Conservation (phyloP, 495 filamentous ascomycete species). For the Trichoderma gamsii region DNA sequence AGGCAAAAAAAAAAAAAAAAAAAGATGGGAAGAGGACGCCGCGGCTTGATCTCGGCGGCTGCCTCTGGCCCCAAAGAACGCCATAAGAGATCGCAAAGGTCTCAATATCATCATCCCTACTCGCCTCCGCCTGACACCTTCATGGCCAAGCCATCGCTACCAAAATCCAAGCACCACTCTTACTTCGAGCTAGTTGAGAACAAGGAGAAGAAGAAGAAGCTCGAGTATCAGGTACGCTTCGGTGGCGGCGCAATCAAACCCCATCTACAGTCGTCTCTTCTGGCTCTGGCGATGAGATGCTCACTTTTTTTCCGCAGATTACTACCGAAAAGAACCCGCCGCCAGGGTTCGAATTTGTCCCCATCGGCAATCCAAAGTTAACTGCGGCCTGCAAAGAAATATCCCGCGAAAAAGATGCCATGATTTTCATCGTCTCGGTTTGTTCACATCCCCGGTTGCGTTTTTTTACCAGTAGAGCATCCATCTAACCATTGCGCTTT, state of each 20-base stretch:
- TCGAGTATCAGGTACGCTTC: constrained; percentile 41
- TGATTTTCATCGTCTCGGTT: constrained; percentile 78
- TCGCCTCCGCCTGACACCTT: constrained; percentile 29
- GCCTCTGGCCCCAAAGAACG: constrained; percentile 15
- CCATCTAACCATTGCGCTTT: not conserved
- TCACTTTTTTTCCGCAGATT: constrained; percentile 30
- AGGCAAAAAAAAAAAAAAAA: no score
- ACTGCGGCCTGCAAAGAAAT: constrained; percentile 73
- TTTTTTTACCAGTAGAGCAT: not conserved
- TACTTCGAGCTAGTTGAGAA: constrained; percentile 52
- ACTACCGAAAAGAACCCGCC: constrained; percentile 49
- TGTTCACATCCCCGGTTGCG: constrained; percentile 24
- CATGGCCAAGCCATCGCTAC: constrained; percentile 26
- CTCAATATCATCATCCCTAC: constrained; percentile 1
- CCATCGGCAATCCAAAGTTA: constrained; percentile 70
- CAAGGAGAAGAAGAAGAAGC: constrained; percentile 50
- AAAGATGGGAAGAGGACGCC: constrained; percentile 3
- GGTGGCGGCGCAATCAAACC: not conserved
- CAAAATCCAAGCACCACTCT: constrained; percentile 46
- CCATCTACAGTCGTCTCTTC: constrained; percentile 15
- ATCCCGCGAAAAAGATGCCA: constrained; percentile 58
- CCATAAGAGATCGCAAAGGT: constrained; percentile 2
- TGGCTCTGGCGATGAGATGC: not conserved
- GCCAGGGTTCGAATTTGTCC: constrained; percentile 75
- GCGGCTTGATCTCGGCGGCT: not conserved